Conservation (phyloP, 78 protist species). For the Isochrysis galbana region DNA sequence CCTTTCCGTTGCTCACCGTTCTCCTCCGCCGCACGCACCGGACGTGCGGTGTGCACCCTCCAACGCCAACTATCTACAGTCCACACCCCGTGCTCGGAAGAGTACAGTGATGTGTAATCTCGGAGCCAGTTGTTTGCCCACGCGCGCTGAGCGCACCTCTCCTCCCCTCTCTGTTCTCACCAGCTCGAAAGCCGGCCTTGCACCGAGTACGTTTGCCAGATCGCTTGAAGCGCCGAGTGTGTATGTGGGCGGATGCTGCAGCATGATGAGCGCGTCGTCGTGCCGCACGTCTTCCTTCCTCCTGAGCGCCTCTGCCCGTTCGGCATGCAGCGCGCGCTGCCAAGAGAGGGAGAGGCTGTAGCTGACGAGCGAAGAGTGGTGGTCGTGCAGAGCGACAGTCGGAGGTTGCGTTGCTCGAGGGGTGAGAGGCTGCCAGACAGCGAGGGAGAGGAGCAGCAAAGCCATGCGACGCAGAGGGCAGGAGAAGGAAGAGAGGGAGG, state of each 20-base stretch:
- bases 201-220: background rate
- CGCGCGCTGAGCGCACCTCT: background rate
- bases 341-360: background rate
- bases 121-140: too few relatives aligned
- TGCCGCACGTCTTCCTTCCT: background rate
- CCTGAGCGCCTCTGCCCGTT: background rate
- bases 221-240: conserved; percentile 14
- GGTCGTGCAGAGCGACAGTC: background rate
- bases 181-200: background rate
- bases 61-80: too few relatives aligned
- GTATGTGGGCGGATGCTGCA: conserved; percentile 1
- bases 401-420: too few relatives aligned
- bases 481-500: too few relatives aligned
- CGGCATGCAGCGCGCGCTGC: background rate
- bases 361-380: background rate
- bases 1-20: too few relatives aligned
- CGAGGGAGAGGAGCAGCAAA: too few relatives aligned
- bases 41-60: too few relatives aligned
- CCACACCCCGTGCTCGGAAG: too few relatives aligned
- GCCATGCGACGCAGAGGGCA: too few relatives aligned
- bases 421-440: too few relatives aligned
- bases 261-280: background rate
- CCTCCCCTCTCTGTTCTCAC: conserved; percentile 26
- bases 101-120: too few relatives aligned
- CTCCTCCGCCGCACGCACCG: too few relatives aligned